Percentiles rank a stretch among this genome's conserved stretches.
Conservation (phyloP, 805 yeast genomes). For the Pichia paraexigua region DNA sequence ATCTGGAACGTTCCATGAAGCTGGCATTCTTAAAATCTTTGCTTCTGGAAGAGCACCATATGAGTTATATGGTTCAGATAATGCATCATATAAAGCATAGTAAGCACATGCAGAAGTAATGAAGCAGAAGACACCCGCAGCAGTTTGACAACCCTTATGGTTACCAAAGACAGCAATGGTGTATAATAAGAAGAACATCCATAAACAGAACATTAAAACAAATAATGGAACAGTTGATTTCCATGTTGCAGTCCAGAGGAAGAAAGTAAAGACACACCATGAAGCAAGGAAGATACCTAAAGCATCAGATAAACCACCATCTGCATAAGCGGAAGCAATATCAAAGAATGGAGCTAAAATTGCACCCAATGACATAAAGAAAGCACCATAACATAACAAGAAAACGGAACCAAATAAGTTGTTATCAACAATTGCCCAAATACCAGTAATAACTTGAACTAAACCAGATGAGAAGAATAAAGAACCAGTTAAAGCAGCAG, state of each 20-base stretch:
- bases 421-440: constrained; percentile 42
- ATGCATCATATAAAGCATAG: constrained; percentile 36
- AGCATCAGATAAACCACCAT: constrained; percentile 31
- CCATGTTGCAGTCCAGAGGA: constrained; percentile 35
- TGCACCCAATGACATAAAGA: constrained; percentile 40
- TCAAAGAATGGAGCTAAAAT: constrained; percentile 36
- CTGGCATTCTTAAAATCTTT: constrained; percentile 24
- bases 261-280: constrained; percentile 40
- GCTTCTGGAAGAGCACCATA: constrained; percentile 19
- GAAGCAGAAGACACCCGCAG: constrained; percentile 37
- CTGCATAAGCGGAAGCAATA: constrained; percentile 32
- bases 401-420: constrained; percentile 43
- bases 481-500: constrained; percentile 36
- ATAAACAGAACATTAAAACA: constrained; percentile 31
- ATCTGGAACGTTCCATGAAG: constrained; percentile 17
- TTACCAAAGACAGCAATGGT: constrained; percentile 34
- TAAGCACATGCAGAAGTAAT: constrained; percentile 33
- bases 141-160: constrained; percentile 24
- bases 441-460: constrained; percentile 40
- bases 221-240: constrained; percentile 37
- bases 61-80: constrained; percentile 19
- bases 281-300: constrained; percentile 38
- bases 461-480: constrained; percentile 42
- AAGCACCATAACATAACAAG: constrained; percentile 39
- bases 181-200: constrained; percentile 34